These are phyloP conservation scores for Tricladium varicosporioides DNA, from an alignment of 2,329 filamentous ascomycete genomes.

Conservation along the genomic window DNA sequence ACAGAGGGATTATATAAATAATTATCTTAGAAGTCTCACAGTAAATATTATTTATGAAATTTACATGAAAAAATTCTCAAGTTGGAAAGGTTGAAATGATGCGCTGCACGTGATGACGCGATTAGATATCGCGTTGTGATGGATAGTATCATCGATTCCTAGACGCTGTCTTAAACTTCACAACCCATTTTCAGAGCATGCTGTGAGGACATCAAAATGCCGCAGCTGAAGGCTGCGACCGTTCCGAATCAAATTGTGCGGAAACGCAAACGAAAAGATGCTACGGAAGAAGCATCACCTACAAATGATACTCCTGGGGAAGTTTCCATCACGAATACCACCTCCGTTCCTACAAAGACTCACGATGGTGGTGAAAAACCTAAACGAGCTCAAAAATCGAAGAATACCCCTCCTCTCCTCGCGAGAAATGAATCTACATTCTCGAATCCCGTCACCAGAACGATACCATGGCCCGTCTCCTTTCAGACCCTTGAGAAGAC, in stretches of 20 bases:
- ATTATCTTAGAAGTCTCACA: too few species aligned
- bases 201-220: slow-evolving; percentile 15
- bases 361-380: slow-evolving; percentile 51
- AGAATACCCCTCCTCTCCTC: slow-evolving; percentile 19
- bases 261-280: slow-evolving; percentile 39
- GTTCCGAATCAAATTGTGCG: slow-evolving; percentile 41
- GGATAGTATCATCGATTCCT: too few species aligned
- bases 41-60: too few species aligned
- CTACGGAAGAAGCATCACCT: slow-evolving; percentile 24
- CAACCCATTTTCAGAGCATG: too few species aligned
- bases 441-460: slow-evolving; percentile 24
- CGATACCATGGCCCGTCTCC: slow-evolving; percentile 64
- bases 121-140: too few species aligned
- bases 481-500: slow-evolving; percentile 73
- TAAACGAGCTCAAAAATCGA: slow-evolving; percentile 41
- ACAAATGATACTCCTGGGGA: slow-evolving; percentile 8
- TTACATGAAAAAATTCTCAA: too few species aligned
- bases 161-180: too few species aligned
- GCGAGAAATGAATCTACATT: slow-evolving; percentile 24
- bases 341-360: slow-evolving; percentile 52
- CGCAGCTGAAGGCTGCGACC: slow-evolving; percentile 44
- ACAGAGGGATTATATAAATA: too few species aligned
- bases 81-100: too few species aligned
- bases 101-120: too few species aligned
- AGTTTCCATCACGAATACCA: slow-evolving; percentile 30